A percentile compares a stretch with the other conserved stretches of the same genome.
Conservation (phyloP, 1,139 yeast species). For the Taphrina deformans region DNA sequence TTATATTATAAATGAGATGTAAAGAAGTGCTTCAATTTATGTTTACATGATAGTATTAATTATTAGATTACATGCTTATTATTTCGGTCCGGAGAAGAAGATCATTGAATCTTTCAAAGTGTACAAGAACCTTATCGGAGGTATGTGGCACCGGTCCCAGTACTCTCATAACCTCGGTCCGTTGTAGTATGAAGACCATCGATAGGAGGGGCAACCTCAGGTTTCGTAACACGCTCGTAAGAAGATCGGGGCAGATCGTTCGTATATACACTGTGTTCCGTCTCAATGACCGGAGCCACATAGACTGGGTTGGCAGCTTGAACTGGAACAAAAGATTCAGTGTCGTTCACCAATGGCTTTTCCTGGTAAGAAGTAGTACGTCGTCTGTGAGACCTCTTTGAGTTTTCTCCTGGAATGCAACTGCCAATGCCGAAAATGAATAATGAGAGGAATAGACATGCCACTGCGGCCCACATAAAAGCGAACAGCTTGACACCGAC, state of each 20-base stretch:
- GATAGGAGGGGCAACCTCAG: conserved; percentile 17
- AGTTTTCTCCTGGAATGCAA: conserved; percentile 37
- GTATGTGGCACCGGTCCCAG: conserved; percentile 28
- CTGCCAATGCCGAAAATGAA: conserved; percentile 45
- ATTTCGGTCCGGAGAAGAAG: not conserved
- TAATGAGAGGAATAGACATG: conserved; percentile 49
- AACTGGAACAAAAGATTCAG: conserved; percentile 23
- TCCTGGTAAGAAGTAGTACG: conserved; percentile 26
- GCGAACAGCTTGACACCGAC: conserved; percentile 64
- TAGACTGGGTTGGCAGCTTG: conserved; percentile 16
- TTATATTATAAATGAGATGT: no score
- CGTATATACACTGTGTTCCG: conserved; percentile 2
- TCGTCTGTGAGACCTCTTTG: not conserved
- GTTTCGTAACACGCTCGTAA: conserved; percentile 13
- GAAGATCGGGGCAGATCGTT: conserved; percentile 23
- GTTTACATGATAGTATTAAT: not conserved
- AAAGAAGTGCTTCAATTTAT: no score
- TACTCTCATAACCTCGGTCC: conserved; percentile 5
- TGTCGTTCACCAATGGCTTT: conserved; percentile 23
- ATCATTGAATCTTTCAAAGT: not conserved
- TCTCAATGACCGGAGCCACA: conserved; percentile 10
- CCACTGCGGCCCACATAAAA: conserved; percentile 63
- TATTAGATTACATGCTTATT: not conserved
- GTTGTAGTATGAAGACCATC: conserved; percentile 27
- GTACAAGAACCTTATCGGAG: not conserved